phyloP scores from a whole-genome alignment of 805 yeast genomes.

The Kluyveromyces nonfermentans region DNA sequence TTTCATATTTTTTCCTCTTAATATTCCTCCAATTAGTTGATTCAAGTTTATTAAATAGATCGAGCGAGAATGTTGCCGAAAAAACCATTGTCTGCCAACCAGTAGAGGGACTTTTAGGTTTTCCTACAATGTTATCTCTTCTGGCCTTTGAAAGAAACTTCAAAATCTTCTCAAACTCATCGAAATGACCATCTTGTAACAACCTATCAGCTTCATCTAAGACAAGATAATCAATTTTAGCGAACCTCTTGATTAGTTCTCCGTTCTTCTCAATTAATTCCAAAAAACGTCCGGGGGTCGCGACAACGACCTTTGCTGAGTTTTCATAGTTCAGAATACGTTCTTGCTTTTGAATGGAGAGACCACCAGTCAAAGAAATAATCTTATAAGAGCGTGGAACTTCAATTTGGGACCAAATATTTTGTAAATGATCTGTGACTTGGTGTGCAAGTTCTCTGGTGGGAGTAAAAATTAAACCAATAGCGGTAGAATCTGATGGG shows the following conservation, averaged over 20 bases:
- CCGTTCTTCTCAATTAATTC: constrained; percentile 66
- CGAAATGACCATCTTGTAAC: constrained; percentile 92
- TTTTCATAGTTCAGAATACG: constrained; percentile 57
- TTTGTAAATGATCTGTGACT: constrained; percentile 69
- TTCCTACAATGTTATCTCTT: constrained; percentile 27
- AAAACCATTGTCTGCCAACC: constrained; percentile 83
- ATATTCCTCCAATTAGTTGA: constrained; percentile 28
- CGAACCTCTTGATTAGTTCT: constrained; percentile 32
- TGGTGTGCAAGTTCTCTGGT: constrained; percentile 96
- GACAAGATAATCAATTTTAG: constrained; percentile 44
- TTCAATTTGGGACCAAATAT: constrained; percentile 32
- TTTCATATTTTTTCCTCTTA: constrained; percentile 18
- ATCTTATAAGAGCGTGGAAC: constrained; percentile 49
- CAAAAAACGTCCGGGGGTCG: constrained; percentile 90
- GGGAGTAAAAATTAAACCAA: constrained; percentile 83
- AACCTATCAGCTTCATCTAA: constrained; percentile 95
- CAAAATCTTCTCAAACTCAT: constrained; percentile 76
- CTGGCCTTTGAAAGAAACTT: constrained; percentile 49
- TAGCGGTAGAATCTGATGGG: constrained; percentile 34
- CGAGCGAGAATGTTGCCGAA: constrained; percentile 86
- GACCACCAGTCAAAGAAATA: constrained; percentile 84
- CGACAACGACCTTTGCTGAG: constrained; percentile 71
- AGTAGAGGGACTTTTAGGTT: constrained; percentile 33
- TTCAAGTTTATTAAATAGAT: constrained; percentile 67
- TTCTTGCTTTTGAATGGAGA: constrained; percentile 88